These are phyloP conservation scores for Mucor circinelloides DNA, from an alignment of 371 early-diverging fungal genomes.

Conservation along the genomic window DNA sequence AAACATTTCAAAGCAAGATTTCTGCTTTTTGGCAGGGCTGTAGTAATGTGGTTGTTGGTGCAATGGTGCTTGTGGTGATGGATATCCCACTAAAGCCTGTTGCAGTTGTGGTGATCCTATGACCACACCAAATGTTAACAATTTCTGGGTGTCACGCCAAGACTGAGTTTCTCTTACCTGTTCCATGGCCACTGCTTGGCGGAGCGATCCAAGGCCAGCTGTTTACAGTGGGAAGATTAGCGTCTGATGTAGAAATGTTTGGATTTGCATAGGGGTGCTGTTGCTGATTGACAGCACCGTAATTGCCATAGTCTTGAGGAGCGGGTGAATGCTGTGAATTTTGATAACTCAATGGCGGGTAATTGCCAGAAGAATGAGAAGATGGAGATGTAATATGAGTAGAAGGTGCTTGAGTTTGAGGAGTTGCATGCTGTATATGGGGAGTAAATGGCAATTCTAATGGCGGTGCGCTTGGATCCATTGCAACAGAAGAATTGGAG, in stretches of 20 bases:
- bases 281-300: background rate
- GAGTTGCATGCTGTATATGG: background rate
- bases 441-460: background rate
- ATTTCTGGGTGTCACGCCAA: slow-evolving; percentile 4
- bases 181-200: background rate
- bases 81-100: background rate
- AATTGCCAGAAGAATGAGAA: background rate
- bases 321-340: background rate
- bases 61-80: background rate
- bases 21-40: background rate
- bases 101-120: background rate
- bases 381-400: background rate
- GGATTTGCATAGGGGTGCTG: background rate
- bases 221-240: background rate
- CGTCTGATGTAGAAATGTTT: background rate
- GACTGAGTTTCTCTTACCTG: background rate
- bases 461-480: slow-evolving; percentile 5
- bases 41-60: background rate
- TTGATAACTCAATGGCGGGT: background rate
- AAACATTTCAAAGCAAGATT: background rate
- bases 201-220: slow-evolving; percentile 3
- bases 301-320: background rate
- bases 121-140: background rate
- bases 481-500: background rate
- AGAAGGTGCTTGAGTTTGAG: background rate